phyloP scores from a whole-genome alignment of 306 rosid genomes.

The Pyrus communis region DNA sequence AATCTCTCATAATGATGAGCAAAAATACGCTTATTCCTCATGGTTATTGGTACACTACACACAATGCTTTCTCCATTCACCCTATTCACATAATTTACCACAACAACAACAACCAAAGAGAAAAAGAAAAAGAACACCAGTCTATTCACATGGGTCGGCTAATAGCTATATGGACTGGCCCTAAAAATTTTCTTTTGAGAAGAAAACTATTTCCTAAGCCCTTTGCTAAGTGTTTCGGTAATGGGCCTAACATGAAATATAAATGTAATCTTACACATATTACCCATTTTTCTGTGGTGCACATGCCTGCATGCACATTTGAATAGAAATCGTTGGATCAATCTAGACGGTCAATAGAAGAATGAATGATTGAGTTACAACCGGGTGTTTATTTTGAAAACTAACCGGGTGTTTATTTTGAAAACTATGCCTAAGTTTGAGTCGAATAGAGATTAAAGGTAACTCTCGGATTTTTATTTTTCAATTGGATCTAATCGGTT shows the following conservation, averaged over 20 bases:
- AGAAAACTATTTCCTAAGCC: not conserved
- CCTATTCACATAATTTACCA: not conserved
- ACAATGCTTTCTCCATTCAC: not conserved
- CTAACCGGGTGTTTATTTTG: not conserved
- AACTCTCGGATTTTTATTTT: not conserved
- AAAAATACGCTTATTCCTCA: no score
- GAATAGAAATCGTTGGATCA: no score
- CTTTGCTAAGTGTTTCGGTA: not conserved
- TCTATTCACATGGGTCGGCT: not conserved
- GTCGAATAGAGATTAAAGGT: not conserved
- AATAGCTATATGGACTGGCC: not conserved
- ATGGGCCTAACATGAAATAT: not conserved
- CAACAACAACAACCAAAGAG: no score
- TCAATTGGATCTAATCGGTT: no score
- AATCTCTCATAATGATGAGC: no score
- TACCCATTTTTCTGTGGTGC: not conserved
- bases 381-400: not conserved
- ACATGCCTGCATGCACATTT: accelerated
- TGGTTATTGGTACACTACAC: not conserved
- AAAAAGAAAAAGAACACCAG: not conserved
- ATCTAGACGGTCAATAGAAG: not conserved
- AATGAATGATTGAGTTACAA: not conserved
- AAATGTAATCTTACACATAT: not conserved
- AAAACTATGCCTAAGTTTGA: not conserved
- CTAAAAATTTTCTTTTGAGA: not conserved